Evolutionary conservation across 139 green algal genomes (phyloP).

Genomic region (Chlorella sp.): DNA sequence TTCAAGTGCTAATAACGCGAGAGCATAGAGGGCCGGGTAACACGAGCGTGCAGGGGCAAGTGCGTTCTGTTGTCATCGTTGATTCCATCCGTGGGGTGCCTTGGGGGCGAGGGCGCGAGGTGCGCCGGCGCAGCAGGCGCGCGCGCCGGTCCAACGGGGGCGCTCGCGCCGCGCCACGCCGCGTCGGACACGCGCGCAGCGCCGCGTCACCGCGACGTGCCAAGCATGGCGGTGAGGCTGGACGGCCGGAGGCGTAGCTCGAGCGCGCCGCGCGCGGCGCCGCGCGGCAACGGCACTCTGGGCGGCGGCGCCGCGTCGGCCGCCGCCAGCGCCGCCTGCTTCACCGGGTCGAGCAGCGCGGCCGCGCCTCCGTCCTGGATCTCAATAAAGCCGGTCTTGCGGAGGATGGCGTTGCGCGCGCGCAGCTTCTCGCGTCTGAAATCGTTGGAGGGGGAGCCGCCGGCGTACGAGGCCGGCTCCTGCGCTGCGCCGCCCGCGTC

Average conservation of each 20-base stretch:
- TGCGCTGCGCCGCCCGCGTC: not conserved
- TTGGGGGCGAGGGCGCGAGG: no score
- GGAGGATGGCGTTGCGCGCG: constrained; percentile 58
- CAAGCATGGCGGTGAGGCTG: constrained; percentile 14
- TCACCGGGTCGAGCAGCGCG: constrained; percentile 35
- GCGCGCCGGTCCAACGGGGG: no score
- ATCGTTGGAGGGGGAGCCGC: constrained; percentile 27
- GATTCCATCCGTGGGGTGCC: no score
- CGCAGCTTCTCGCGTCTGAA: constrained; percentile 49
- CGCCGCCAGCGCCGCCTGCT: constrained; percentile 16
- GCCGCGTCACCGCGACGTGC: constrained; percentile 8
- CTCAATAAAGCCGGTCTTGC: constrained; percentile 59
- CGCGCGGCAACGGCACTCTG: not conserved
- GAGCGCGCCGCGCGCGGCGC: not conserved
- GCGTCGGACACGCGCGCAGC: not conserved
- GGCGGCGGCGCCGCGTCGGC: not conserved
- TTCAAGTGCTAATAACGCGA: no score
- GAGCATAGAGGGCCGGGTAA: no score
- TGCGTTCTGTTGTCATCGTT: no score
- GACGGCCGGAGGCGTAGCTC: not conserved
- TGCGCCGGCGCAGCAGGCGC: no score
- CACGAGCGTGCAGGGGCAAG: no score
- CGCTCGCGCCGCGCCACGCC: no score
- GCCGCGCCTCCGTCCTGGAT: constrained; percentile 5
- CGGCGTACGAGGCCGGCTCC: not conserved